phyloP scores from a whole-genome alignment of 1,284 basidiomycete species.

The Ganoderma meredithae region DNA sequence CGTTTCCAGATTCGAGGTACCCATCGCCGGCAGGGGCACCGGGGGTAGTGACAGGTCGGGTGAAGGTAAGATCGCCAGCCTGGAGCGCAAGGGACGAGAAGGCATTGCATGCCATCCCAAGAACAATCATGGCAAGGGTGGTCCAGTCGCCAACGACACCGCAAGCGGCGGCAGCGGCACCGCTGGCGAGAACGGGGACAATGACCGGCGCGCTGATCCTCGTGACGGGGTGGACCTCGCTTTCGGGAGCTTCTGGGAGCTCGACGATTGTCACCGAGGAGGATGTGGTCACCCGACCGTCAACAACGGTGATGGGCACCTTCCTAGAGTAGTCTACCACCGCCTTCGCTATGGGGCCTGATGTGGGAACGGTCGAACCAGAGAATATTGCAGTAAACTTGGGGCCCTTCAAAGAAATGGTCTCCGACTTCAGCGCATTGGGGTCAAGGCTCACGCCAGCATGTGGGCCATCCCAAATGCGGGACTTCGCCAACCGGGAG shows the following conservation, averaged over 20 bases:
- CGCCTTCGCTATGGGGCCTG: constrained; percentile 23
- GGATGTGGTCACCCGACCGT: constrained; percentile 27
- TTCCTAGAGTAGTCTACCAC: constrained; percentile 17
- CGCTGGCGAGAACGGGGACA: constrained; percentile 30
- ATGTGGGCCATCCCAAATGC: constrained; percentile 29
- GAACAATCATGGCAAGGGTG: constrained; percentile 23
- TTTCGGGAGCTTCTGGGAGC: constrained; percentile 19
- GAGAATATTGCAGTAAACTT: constrained; percentile 28
- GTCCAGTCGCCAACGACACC: constrained; percentile 27
- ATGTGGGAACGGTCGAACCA: constrained; percentile 18
- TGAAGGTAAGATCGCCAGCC: constrained; percentile 30
- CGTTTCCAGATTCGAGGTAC: constrained; percentile 26
- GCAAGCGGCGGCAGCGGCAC: constrained; percentile 25
- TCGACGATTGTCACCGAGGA: constrained; percentile 27
- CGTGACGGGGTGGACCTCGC: constrained; percentile 24
- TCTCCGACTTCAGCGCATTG: constrained; percentile 15
- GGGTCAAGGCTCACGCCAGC: constrained; percentile 25
- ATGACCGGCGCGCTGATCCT: constrained; percentile 23
- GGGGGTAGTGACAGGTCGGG: constrained; percentile 23
- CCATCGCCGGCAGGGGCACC: constrained; percentile 30
- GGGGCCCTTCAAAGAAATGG: constrained; percentile 15
- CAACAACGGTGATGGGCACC: constrained; percentile 8
- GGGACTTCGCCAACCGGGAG: constrained; percentile 15
- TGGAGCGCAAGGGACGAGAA: constrained; percentile 22
- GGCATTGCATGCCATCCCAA: constrained; percentile 29